Evolutionary conservation across 305 asterid genomes (phyloP).

Genomic region (Andrographis paniculata): DNA sequence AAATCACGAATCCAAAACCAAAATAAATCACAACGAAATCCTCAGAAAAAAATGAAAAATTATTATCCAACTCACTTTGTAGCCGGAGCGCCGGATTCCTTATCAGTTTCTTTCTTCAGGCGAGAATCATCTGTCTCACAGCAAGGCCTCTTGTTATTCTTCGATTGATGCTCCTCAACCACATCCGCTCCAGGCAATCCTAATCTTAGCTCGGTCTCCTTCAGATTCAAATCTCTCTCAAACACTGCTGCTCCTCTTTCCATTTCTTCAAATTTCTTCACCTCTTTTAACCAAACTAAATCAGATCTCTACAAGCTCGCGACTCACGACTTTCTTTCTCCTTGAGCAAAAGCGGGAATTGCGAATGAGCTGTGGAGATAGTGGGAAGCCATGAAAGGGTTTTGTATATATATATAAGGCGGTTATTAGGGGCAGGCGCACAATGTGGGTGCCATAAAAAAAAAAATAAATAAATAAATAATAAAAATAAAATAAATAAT

Average conservation of each 20-base stretch:
- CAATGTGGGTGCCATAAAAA: no score
- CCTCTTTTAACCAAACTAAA: no score
- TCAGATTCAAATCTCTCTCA: constrained; percentile 35
- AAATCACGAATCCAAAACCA: no score
- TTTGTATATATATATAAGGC: neutral
- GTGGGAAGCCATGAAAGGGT: neutral
- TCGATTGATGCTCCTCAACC: constrained; percentile 14
- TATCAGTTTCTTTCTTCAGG: no score
- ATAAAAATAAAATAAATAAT: no score
- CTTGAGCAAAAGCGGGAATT: constrained; percentile 13
- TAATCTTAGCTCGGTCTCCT: constrained; percentile 46
- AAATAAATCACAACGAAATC: neutral
- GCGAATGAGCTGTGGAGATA: constrained; percentile 12
- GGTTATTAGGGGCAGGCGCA: constrained; percentile 18
- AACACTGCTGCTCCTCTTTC: constrained; percentile 9
- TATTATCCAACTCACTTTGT: constrained; percentile 36
- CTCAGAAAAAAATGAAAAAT: neutral
- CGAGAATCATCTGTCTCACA: no score
- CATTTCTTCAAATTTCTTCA: constrained; percentile 12
- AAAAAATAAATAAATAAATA: no score
- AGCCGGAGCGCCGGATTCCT: constrained; percentile 22
- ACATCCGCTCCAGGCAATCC: constrained; percentile 50
- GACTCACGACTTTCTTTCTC: no score
- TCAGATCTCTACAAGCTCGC: no score
- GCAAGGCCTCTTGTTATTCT: constrained; percentile 41